These are phyloP conservation scores for Tricholoma furcatifolium DNA, from an alignment of 768 basidiomycete genomes.

Conservation along the genomic window DNA sequence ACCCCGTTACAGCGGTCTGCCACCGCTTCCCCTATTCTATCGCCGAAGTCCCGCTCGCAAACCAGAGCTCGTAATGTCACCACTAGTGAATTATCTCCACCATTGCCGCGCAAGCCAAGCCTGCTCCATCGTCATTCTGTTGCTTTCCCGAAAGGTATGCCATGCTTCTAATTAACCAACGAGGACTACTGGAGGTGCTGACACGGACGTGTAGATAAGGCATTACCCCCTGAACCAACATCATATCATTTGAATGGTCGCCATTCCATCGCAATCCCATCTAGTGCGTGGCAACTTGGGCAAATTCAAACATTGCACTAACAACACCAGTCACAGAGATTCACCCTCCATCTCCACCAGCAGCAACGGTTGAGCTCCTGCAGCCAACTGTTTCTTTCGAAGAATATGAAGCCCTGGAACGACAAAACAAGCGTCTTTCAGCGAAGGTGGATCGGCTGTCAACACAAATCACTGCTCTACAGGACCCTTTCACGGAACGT, in stretches of 20 bases:
- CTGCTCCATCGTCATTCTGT: conserved; percentile 1
- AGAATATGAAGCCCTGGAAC: conserved; percentile 4
- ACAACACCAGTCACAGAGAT: background rate
- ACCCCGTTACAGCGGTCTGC: conserved; percentile 3
- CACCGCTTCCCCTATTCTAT: background rate
- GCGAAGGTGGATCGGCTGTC: conserved; percentile 10
- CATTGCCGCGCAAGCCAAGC: conserved; percentile 15
- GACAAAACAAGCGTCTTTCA: conserved; percentile 8
- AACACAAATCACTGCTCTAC: conserved; percentile 11
- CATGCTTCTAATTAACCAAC: background rate
- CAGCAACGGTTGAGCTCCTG: background rate
- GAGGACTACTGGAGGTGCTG: background rate
- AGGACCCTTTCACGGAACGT: conserved; percentile 25
- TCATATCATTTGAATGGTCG: background rate
- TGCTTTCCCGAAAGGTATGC: conserved; percentile 1
- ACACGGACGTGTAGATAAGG: background rate
- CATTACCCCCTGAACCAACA: background rate
- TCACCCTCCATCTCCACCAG: background rate
- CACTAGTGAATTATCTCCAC: background rate
- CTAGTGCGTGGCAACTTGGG: background rate
- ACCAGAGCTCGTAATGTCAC: background rate
- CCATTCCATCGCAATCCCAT: background rate
- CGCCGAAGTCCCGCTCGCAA: background rate
- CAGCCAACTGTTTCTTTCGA: background rate
- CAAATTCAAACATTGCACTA: background rate